Percentiles rank a stretch among this genome's conserved stretches.
Conservation (phyloP, 129 eudicot genomes). For the Flaveria linearis region DNA sequence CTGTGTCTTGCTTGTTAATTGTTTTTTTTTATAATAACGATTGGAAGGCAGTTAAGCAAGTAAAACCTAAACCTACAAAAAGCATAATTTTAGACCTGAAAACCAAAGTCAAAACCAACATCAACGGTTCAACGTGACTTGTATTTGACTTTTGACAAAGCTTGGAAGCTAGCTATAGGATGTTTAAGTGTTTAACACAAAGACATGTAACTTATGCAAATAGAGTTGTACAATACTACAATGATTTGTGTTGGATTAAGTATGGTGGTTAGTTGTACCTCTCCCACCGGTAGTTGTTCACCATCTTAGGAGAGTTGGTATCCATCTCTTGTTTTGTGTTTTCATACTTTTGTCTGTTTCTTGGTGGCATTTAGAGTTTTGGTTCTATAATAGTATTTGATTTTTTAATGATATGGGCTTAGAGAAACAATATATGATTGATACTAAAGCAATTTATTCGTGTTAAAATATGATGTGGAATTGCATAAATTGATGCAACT, state of each 20-base stretch:
- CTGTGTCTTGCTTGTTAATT: background rate
- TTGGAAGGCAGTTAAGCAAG: background rate
- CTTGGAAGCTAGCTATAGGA: slow-evolving; percentile 12
- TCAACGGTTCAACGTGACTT: background rate
- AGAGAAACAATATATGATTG: too few species aligned
- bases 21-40: background rate
- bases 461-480: too few species aligned
- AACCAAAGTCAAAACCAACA: slow-evolving; percentile 20
- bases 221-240: slow-evolving; percentile 2
- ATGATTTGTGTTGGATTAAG: slow-evolving; percentile 36
- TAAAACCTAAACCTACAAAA: background rate
- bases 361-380: background rate
- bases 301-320: slow-evolving; percentile 38
- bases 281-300: slow-evolving; percentile 36
- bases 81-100: background rate
- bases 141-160: slow-evolving; percentile 10
- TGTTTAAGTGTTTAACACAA: background rate
- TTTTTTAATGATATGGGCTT: too few species aligned
- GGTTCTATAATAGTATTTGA: background rate
- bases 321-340: slow-evolving; percentile 29
- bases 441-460: too few species aligned
- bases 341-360: slow-evolving; percentile 16
- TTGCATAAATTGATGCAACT: too few species aligned
- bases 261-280: slow-evolving; percentile 31
- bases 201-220: slow-evolving; percentile 26